These are phyloP conservation scores for Colletotrichum spaethianum DNA, from an alignment of 2,329 filamentous ascomycete species.

Conservation along the genomic window DNA sequence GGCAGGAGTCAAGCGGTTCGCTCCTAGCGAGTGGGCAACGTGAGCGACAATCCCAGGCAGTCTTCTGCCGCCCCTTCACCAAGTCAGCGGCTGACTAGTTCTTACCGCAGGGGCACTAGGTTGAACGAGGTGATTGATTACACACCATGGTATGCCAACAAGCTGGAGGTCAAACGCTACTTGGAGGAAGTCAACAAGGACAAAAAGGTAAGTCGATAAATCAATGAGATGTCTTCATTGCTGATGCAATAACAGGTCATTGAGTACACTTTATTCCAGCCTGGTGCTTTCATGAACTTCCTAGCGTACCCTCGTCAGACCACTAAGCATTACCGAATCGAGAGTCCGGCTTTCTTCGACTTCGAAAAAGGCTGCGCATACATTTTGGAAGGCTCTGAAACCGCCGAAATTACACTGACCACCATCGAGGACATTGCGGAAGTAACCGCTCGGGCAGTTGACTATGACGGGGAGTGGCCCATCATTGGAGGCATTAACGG, in stretches of 20 bases:
- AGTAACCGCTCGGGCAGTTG: constrained; percentile 54
- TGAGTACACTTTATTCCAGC: constrained; percentile 66
- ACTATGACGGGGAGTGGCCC: constrained; percentile 58
- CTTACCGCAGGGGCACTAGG: neutral
- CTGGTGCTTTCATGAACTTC: constrained; percentile 64
- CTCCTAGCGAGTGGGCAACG: constrained; percentile 71
- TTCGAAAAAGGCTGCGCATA: constrained; percentile 52
- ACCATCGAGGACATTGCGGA: constrained; percentile 53
- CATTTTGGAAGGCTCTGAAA: constrained; percentile 48
- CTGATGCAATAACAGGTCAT: constrained; percentile 51
- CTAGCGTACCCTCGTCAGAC: constrained; percentile 59
- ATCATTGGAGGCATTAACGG: constrained; percentile 55
- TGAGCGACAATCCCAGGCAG: constrained; percentile 43
- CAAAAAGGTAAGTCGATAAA: constrained; percentile 48
- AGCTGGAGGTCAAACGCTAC: constrained; percentile 56
- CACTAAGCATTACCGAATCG: constrained; percentile 52
- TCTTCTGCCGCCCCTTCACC: fast-evolving
- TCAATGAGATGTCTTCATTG: neutral
- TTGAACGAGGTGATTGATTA: constrained; percentile 3
- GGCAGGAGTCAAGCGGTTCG: constrained; percentile 72
- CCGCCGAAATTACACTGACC: constrained; percentile 50
- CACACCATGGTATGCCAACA: constrained; percentile 55
- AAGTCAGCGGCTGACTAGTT: neutral
- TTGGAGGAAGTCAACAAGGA: constrained; percentile 58
- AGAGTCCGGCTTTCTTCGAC: constrained; percentile 42